Conservation (phyloP, 192 early-diverging fungal species). For the Mortierella claussenii region DNA sequence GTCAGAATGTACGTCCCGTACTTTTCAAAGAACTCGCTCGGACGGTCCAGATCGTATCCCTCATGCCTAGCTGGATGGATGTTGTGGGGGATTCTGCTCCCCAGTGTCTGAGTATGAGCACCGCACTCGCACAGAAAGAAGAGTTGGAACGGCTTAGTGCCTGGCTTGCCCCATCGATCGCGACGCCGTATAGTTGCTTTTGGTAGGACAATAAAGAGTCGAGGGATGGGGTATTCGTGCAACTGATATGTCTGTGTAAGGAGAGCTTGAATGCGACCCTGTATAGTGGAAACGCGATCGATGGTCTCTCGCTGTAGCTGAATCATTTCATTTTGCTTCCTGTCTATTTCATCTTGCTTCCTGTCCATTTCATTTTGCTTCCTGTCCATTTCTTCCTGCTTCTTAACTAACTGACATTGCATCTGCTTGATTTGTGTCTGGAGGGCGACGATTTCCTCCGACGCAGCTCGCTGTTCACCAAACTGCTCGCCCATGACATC, state of each 20-base stretch:
- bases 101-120: not conserved
- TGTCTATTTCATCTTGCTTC: not conserved
- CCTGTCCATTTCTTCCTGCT: not conserved
- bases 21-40: not conserved
- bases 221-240: not conserved
- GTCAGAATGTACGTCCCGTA: slow-evolving; percentile 1
- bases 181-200: not conserved
- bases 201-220: slow-evolving; percentile 11
- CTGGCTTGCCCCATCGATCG: not conserved
- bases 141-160: not conserved
- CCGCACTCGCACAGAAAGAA: slow-evolving; percentile 22
- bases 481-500: too few relatives aligned
- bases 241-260: not conserved
- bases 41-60: slow-evolving; percentile 4
- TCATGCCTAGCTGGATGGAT: not conserved
- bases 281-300: not conserved
- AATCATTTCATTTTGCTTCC: not conserved
- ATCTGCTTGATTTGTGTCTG: too few relatives aligned
- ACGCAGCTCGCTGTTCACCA: too few relatives aligned
- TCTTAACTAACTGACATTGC: not conserved
- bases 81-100: not conserved
- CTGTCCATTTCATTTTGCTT: not conserved
- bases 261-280: not conserved
- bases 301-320: not conserved
- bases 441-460: too few relatives aligned